Evolutionary conservation across 2,329 filamentous ascomycete genomes (phyloP), one percentile per base, ranked within the genome.

Genomic region (Alternaria longipes): DNA sequence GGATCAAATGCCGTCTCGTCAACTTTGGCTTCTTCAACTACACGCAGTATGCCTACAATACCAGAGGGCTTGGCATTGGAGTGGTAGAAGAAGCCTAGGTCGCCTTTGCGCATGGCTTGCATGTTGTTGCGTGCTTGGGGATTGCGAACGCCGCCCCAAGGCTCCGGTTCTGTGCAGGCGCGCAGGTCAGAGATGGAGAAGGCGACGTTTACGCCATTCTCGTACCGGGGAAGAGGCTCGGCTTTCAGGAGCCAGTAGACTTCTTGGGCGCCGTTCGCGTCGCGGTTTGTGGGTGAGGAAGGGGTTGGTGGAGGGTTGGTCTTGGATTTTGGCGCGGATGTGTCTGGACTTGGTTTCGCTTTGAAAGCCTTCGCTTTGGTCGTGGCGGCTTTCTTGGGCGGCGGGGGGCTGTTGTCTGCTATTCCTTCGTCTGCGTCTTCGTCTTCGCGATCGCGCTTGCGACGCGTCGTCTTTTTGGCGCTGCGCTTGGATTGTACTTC

Each of bases 11-110:
- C 91, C 24, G 89, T 86, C 72, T 90, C 89, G 72, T 99, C 95
- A 8, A 92, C 86, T 2, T 90, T 90, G 67, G 92, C 91, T 75
- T 97, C 94, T 66, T 87, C 85, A 16, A 96, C 93, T 64, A 99
- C 91, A 72, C 95, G 91, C 91, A 97, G 94, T 18, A 90, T 87
- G 2, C 94, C 94, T 1, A 90, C 93, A 49, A 98, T 93, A 3
- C 92, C 94, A 0, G 94, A 93, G 24, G 90, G 87, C 76, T 96
- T 97, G 80, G 92, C 95, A 72, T 95, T 97, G 47, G 92, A 97
- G 80, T 97, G 94, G 76, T 98, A 98, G 82, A 99, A 98, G 81
- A 99, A 98, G 26, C 93, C 94, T 32, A 94, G 84, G 74, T 99
- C 95, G 52, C 94, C 94, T 57, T 89, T 89, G 71, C 92, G 93